Conservation (phyloP, 257 asterid species). For the Solanum clarkiae region DNA sequence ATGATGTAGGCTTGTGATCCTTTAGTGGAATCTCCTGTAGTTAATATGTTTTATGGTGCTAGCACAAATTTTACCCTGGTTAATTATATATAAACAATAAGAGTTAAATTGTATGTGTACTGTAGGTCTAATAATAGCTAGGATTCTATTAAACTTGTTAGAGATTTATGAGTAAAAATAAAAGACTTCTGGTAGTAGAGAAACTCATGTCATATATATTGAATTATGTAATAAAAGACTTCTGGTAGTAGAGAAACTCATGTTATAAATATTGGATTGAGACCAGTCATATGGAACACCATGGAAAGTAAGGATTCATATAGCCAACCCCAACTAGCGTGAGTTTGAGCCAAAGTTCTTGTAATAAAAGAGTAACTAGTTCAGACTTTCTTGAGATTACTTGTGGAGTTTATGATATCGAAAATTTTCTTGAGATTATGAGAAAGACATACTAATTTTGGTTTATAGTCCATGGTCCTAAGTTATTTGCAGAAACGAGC, state of each 20-base stretch:
- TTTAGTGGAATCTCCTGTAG: background rate
- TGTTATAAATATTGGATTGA: background rate
- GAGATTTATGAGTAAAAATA: background rate
- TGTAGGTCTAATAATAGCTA: background rate
- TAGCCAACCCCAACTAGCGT: background rate
- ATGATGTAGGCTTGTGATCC: conserved; percentile 30
- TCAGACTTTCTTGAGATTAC: background rate
- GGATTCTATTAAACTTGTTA: background rate
- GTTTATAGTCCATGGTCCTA: background rate
- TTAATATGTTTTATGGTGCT: background rate
- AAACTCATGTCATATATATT: background rate
- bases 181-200: background rate
- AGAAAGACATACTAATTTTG: background rate
- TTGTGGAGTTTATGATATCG: background rate
- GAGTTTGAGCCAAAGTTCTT: background rate
- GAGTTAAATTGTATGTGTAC: background rate
- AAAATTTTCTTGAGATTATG: background rate
- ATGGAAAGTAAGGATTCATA: background rate
- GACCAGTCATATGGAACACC: background rate
- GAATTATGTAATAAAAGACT: background rate
- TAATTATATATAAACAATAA: background rate
- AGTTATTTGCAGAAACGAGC: background rate
- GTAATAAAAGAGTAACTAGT: background rate
- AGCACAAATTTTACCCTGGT: background rate
- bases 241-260: background rate